phyloP scores from a whole-genome alignment of 202 grass and related monocot species.

The Cymbopogon flexuosus region DNA sequence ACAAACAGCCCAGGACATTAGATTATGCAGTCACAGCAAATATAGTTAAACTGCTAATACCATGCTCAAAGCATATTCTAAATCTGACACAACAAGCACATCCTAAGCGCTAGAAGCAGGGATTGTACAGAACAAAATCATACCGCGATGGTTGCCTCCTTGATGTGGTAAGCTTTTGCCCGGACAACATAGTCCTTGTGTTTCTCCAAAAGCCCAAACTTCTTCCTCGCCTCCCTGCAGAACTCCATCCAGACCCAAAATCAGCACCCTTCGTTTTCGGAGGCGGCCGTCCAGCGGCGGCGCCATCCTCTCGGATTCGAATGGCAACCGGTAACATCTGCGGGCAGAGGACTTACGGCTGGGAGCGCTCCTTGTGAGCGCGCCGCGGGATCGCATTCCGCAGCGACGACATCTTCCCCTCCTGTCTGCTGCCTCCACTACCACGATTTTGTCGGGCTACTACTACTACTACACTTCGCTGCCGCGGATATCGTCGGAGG shows the following conservation, averaged over 20 bases:
- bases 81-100: not conserved
- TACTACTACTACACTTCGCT: not conserved
- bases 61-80: not conserved
- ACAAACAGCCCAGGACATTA: not conserved
- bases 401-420: conserved; percentile 66
- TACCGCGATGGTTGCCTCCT: conserved; percentile 70
- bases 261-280: not conserved
- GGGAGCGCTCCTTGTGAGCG: conserved; percentile 89
- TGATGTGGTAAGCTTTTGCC: conserved; percentile 58
- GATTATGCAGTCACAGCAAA: not conserved
- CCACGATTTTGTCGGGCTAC: not conserved
- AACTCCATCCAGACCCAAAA: not conserved
- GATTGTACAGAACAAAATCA: not conserved
- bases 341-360: conserved; percentile 58
- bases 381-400: conserved; percentile 76
- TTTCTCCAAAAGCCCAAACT: conserved; percentile 80
- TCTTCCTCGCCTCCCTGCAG: conserved; percentile 70
- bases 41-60: not conserved
- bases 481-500: not conserved
- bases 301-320: not conserved
- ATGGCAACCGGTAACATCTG: not conserved
- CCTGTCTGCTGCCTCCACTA: not conserved
- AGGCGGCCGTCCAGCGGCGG: not conserved
- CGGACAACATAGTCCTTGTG: conserved; percentile 79
- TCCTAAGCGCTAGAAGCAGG: not conserved